A percentile compares a stretch with the other conserved stretches of the same genome.
These are phyloP conservation scores for Platanthera zijinensis DNA, from an alignment of 106 monocot species.

Conservation along the genomic window DNA sequence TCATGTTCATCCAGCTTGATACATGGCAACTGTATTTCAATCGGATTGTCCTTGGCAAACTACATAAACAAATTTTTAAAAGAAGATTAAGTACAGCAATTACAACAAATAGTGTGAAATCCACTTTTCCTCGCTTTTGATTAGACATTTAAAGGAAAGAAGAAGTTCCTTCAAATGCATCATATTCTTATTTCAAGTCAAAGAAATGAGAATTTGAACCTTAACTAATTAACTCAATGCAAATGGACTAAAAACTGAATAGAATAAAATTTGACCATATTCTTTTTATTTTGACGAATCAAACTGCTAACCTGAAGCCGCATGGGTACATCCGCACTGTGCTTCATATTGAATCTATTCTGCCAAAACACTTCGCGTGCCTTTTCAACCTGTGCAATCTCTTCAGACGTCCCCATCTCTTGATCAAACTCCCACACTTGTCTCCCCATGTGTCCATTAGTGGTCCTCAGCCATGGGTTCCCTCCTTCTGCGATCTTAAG, in stretches of 20 bases:
- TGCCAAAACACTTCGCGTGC: slow-evolving; percentile 36
- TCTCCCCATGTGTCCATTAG: slow-evolving; percentile 58
- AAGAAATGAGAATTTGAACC: background rate
- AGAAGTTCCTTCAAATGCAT: background rate
- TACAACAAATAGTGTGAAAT: background rate
- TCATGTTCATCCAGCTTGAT: slow-evolving; percentile 54
- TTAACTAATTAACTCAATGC: background rate
- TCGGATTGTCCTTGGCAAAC: slow-evolving; percentile 71
- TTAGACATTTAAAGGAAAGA: background rate
- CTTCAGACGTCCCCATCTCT: slow-evolving; percentile 41
- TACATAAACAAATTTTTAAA: slow-evolving; percentile 11
- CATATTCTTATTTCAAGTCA: background rate
- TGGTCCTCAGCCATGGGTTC: slow-evolving; percentile 58
- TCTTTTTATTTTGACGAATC: background rate
- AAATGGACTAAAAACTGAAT: background rate
- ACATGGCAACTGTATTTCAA: slow-evolving; percentile 23
- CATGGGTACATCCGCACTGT: slow-evolving; percentile 77
- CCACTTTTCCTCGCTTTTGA: background rate
- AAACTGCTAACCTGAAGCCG: slow-evolving; percentile 49
- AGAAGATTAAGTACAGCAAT: background rate
- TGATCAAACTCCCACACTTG: slow-evolving; percentile 84
- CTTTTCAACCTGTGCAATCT: slow-evolving; percentile 42
- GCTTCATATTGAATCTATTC: slow-evolving; percentile 50
- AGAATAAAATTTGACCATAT: background rate
- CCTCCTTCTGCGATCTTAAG: slow-evolving; percentile 69